These are phyloP conservation scores for Gonapodya prolifera DNA, from an alignment of 192 early-diverging fungal genomes.

Conservation along the genomic window DNA sequence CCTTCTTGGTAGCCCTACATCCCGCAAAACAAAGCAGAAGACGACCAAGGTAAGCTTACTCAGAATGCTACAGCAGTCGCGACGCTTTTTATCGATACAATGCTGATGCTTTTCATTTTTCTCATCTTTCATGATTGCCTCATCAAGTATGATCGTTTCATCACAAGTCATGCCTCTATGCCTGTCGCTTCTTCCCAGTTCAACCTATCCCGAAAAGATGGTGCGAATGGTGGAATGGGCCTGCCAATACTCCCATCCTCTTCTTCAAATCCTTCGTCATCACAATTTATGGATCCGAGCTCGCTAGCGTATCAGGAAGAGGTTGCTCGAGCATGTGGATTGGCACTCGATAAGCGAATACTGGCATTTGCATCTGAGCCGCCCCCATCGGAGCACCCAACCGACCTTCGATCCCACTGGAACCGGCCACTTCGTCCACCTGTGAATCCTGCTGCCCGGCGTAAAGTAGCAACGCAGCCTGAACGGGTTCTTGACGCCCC, in stretches of 20 bases:
- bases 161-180: conserved; percentile 65
- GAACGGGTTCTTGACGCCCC: conserved; percentile 84
- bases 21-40: not conserved
- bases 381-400: conserved; percentile 36
- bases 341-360: conserved; percentile 68
- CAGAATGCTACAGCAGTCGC: not conserved
- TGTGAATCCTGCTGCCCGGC: conserved; percentile 19
- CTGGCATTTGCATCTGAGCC: conserved; percentile 67
- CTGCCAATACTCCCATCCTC: not conserved
- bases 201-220: conserved; percentile 33
- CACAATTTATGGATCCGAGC: conserved; percentile 19
- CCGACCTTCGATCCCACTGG: conserved; percentile 39
- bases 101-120: not conserved
- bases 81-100: not conserved
- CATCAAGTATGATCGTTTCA: conserved; percentile 84
- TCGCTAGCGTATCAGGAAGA: conserved; percentile 58
- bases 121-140: no score
- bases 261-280: conserved; percentile 6
- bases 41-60: not conserved
- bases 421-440: conserved; percentile 29
- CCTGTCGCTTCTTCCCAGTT: conserved; percentile 57
- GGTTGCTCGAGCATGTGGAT: conserved; percentile 66
- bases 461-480: conserved; percentile 68
- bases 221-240: conserved; percentile 10
- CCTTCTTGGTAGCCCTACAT: not conserved